Percentiles rank a stretch among this genome's conserved stretches.
phyloP scores from a whole-genome alignment of 148 eudicot species.

The Vaccinium myrtillus region DNA sequence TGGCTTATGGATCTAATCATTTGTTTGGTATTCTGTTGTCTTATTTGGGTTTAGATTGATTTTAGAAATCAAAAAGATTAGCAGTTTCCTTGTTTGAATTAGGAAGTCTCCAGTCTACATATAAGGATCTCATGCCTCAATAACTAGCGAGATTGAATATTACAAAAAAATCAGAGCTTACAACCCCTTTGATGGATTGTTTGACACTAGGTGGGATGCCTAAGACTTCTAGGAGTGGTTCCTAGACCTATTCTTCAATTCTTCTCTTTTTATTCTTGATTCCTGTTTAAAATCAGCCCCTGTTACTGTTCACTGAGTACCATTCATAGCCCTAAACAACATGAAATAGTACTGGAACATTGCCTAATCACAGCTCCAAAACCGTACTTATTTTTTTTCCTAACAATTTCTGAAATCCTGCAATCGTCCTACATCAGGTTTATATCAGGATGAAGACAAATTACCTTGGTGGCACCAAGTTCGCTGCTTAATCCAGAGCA shows the following conservation, averaged over 20 bases:
- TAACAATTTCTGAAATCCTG: not conserved
- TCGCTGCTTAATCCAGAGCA: conserved; percentile 46
- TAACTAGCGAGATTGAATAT: not conserved
- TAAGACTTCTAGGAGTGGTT: not conserved
- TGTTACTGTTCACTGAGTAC: not conserved
- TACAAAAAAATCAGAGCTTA: not conserved
- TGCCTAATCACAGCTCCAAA: not conserved
- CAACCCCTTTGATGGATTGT: no score
- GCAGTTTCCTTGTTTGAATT: not conserved
- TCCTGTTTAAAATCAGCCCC: not conserved
- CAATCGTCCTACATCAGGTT: not conserved
- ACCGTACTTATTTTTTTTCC: not conserved
- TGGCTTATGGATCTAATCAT: not conserved
- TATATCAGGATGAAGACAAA: not conserved
- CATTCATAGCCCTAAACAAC: not conserved
- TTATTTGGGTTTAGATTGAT: not conserved
- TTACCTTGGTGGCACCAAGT: conserved; percentile 57
- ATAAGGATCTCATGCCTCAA: not conserved
- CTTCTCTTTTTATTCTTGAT: not conserved
- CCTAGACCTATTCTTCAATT: not conserved
- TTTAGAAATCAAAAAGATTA: not conserved
- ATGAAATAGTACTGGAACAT: not conserved
- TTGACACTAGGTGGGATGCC: not conserved
- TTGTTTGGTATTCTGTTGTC: not conserved
- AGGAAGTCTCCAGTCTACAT: not conserved